These are phyloP conservation scores for Chytriomyces confervae DNA, from an alignment of 192 early-diverging fungal genomes.

Conservation along the genomic window DNA sequence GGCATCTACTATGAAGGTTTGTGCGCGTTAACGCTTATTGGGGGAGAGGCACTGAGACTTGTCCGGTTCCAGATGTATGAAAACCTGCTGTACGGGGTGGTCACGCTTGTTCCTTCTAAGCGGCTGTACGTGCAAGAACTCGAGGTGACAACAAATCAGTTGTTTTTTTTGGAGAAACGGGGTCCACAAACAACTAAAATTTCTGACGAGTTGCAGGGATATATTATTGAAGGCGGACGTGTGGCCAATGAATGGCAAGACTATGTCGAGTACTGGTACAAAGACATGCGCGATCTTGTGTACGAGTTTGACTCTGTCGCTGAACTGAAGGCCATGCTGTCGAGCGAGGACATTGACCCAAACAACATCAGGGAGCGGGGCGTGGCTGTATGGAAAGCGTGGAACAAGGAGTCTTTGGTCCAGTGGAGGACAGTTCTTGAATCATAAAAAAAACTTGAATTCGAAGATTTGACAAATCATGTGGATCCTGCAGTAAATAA, in stretches of 20 bases:
- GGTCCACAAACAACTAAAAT: conserved; percentile 1
- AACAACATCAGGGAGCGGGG: conserved; percentile 8
- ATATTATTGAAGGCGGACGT: conserved; percentile 21
- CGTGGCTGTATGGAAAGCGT: conserved; percentile 12
- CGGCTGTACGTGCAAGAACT: conserved; percentile 18
- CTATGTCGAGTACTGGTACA: conserved; percentile 33
- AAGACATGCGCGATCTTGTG: conserved; percentile 9
- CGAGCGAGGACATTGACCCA: background rate
- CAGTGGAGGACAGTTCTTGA: background rate
- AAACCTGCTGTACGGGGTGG: conserved; percentile 23
- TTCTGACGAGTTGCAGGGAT: background rate
- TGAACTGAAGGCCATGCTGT: conserved; percentile 10
- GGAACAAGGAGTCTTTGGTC: conserved; percentile 10
- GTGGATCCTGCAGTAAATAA: too few relatives aligned
- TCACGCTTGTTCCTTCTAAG: conserved; percentile 19
- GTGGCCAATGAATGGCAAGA: conserved; percentile 18
- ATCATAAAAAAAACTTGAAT: background rate
- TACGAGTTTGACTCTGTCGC: conserved; percentile 21
- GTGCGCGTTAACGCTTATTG: background rate
- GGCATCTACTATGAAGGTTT: conserved; percentile 29
- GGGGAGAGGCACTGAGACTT: background rate
- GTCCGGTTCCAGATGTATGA: conserved; percentile 12
- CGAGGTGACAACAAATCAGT: too few relatives aligned
- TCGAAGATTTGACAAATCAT: too few relatives aligned
- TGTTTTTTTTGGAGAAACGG: background rate